A percentile compares a stretch with the other conserved stretches of the same genome.
These are phyloP conservation scores for Paradendryphiella salina DNA, from an alignment of 2,329 filamentous ascomycete genomes.

Conservation along the genomic window DNA sequence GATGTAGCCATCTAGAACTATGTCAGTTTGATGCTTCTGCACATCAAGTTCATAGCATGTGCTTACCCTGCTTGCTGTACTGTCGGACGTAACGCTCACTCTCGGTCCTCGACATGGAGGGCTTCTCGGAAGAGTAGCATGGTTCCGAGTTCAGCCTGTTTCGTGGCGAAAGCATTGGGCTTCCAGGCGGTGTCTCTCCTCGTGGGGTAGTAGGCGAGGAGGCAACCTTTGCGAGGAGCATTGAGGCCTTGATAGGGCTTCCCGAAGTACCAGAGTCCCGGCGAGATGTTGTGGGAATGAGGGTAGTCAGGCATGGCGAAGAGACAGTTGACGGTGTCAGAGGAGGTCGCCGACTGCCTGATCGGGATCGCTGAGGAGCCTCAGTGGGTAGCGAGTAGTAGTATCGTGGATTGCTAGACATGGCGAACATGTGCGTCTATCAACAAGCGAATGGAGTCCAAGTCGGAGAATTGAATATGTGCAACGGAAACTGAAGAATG, in stretches of 20 bases:
- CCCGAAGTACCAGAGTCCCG: slow-evolving; percentile 47
- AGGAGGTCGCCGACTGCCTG: slow-evolving; percentile 49
- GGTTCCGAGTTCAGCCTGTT: slow-evolving; percentile 34
- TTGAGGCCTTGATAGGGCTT: slow-evolving; percentile 48
- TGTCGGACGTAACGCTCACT: slow-evolving; percentile 45
- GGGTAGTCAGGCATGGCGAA: slow-evolving; percentile 50
- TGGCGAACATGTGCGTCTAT: slow-evolving; percentile 28
- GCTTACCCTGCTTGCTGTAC: slow-evolving; percentile 46
- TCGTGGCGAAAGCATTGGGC: slow-evolving; percentile 37
- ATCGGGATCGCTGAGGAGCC: slow-evolving; percentile 40
- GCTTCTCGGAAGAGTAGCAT: slow-evolving; percentile 36
- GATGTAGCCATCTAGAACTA: slow-evolving; percentile 60
- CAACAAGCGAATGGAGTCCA: slow-evolving; percentile 12
- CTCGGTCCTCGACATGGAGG: slow-evolving; percentile 43
- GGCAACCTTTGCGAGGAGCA: slow-evolving; percentile 50
- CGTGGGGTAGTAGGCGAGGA: slow-evolving; percentile 48
- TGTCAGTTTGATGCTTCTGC: slow-evolving; percentile 20
- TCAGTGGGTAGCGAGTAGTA: slow-evolving; percentile 47
- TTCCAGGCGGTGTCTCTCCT: slow-evolving; percentile 40
- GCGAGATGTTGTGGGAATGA: slow-evolving; percentile 46
- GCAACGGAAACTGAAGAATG: slow-evolving; percentile 20
- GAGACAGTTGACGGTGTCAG: slow-evolving; percentile 53
- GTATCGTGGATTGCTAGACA: slow-evolving; percentile 43
- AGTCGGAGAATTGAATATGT: slow-evolving; percentile 19
- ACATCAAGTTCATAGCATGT: slow-evolving; percentile 1